Evolutionary conservation across 192 early-diverging fungal species (phyloP), one percentile per base, ranked within the genome.

Genomic region (Coemansia javaensis): DNA sequence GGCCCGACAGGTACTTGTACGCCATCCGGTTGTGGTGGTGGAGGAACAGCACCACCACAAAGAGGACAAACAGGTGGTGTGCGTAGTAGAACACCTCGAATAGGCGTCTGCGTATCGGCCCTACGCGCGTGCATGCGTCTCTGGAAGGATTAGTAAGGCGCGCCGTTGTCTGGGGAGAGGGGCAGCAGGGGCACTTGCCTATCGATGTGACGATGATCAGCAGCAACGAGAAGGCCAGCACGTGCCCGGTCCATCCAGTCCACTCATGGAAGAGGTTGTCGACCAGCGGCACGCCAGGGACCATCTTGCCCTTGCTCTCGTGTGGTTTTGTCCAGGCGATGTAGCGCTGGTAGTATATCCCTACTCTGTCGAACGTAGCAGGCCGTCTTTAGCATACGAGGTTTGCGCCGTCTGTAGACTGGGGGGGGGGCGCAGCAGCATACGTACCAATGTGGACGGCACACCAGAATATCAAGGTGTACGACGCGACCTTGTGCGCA

Each of bases 31-130:
- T 79, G 17, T 64, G 61, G 35, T 80, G 77, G 47, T 91, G 89
- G 41, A 90, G 73, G 44, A 87, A 84, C 33, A 88, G 75, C 27
- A 80, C 55, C 16, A 78, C 62, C 66, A 83, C 82, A 56, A 79
- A 88, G 8, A 79, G 56, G 28, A 89, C 50, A 50, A 82, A 85
- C 13, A 88, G 70, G 52, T 91, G 87, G 67, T 91, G 89, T 39
- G 78, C 73, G 59, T 79, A 87, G 78, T 86, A 90, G 61, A 91
- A 90, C 40, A 78, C 32, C 72, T 91, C 86, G 66, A 86, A 90
- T 22, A 84, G 47, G 33, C 58, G 59, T 32, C 66, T 66, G 31
- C 85, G 74, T 32, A 84, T 66, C 13, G 68, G 68, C 15, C 61
- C 43, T 71, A 71, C 7, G 25, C 7, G 25, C 4, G 7, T 27